Conservation (phyloP, 2,329 filamentous ascomycete species). For the Colletotrichum agaves region DNA sequence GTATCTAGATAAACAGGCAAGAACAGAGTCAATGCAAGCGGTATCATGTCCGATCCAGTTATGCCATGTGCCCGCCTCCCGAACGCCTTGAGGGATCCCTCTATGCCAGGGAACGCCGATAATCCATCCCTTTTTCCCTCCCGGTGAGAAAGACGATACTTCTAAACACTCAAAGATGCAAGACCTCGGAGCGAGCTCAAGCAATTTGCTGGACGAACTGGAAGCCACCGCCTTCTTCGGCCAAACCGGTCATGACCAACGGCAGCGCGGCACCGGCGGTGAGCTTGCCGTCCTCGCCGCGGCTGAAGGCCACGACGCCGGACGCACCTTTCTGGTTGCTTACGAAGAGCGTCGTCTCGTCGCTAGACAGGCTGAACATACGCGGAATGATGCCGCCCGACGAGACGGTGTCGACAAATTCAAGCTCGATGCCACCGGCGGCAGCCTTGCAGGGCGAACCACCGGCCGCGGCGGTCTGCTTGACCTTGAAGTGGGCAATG, state of each 20-base stretch:
- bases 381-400: conserved; percentile 54
- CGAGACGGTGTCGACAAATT: conserved; percentile 47
- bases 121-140: not conserved
- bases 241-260: conserved; percentile 43
- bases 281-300: conserved; percentile 44
- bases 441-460: conserved; percentile 41
- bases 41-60: conserved; percentile 29
- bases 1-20: conserved; percentile 25
- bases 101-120: conserved; percentile 22
- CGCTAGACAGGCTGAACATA: conserved; percentile 56
- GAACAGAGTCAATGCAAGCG: conserved; percentile 27
- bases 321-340: conserved; percentile 57
- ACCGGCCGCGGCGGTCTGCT: conserved; percentile 38
- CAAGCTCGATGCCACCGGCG: conserved; percentile 45
- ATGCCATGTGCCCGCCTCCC: conserved; percentile 28
- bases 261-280: conserved; percentile 43
- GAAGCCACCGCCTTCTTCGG: conserved; percentile 44
- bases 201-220: conserved; percentile 48
- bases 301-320: conserved; percentile 50
- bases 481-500: conserved; percentile 58
- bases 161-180: not conserved
- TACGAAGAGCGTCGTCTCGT: conserved; percentile 53
- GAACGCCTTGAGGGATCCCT: conserved; percentile 16
- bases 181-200: conserved; percentile 1
- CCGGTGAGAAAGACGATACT: not conserved